Evolutionary conservation across 768 basidiomycete species (phyloP).

Genomic region (Mycena belliarum): DNA sequence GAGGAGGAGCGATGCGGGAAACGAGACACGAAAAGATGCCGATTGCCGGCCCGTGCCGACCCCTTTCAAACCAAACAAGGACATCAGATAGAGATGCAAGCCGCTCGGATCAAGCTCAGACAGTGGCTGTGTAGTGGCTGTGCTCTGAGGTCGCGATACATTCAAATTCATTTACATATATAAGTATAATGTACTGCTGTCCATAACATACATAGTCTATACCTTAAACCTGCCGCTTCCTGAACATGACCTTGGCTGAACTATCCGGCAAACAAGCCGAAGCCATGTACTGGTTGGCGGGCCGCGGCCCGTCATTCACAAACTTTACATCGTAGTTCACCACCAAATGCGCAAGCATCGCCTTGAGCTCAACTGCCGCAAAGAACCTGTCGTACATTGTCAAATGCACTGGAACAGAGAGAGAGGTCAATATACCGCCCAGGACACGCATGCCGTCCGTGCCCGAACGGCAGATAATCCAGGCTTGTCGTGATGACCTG

Average conservation of each 20-base stretch:
- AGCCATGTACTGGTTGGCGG: conserved; percentile 15
- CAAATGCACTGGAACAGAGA: too few relatives aligned
- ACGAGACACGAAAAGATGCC: too few relatives aligned
- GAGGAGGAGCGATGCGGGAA: too few relatives aligned
- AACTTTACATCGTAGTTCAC: conserved; percentile 19
- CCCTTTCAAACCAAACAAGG: too few relatives aligned
- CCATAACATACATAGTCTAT: too few relatives aligned
- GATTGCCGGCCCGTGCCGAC: too few relatives aligned
- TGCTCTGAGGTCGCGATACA: too few relatives aligned
- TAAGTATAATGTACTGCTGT: too few relatives aligned
- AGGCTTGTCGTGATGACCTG: conserved; percentile 13
- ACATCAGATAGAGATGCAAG: too few relatives aligned
- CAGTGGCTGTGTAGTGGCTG: background rate
- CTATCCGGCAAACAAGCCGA: conserved; percentile 15
- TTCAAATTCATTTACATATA: too few relatives aligned
- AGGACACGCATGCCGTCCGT: conserved; percentile 6
- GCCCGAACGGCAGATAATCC: conserved; percentile 16
- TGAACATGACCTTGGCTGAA: conserved; percentile 15
- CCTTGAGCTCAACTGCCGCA: conserved; percentile 10
- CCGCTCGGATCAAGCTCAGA: too few relatives aligned
- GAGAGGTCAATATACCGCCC: background rate
- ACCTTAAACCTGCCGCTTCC: conserved; percentile 1
- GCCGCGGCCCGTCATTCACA: conserved; percentile 9
- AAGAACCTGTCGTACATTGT: background rate
- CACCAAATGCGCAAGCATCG: conserved; percentile 17